Evolutionary conservation across 805 yeast species (phyloP), one percentile per base, ranked within the genome.

Genomic region (Groenewaldozyma salmanticensis): DNA sequence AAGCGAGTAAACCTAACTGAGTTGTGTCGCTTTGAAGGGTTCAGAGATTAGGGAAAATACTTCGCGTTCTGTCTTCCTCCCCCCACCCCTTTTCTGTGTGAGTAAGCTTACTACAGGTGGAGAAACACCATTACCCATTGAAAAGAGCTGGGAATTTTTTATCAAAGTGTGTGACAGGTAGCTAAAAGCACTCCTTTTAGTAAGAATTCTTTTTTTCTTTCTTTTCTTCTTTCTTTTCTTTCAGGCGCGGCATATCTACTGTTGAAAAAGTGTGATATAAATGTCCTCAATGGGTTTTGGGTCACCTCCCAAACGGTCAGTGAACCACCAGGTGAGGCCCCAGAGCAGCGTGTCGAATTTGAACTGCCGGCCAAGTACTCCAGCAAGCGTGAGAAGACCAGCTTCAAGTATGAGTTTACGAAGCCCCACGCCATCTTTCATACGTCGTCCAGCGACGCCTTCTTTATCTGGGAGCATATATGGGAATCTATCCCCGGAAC

Each of bases 351-450:
- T n/a, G 7, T 16, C 15, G 9, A 31, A 31, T 31, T 15, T 31
- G 6, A 11, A 16, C 18, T 6, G 34, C 16, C 13, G 34, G 18
- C 27, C 33, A 27, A 29, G 34, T 29, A 18, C 34, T 9, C 15
- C 22, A 33, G 39, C 31, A 38, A 55, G 16, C 57, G 33, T 45
- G 16, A 33, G 53, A 31, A 47, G 58, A 13, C 58, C 58, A 4
- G 53, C 52, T 6, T 49, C 54, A 32, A 42, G 53, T 7, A 42
- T 51, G 41, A 50, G 54, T 11, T 40, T 53, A 31, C 39, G 58
- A n/a, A 49, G 55, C 4, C 47, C 50, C 21, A 52, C 55, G 5
- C 52, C 55, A 11, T 40, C 46, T 9, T 27, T 38, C 6, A 21
- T 43, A 13, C 33, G 51, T 16, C 37, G 56, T 21, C 50, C 55